These are phyloP conservation scores for Spathaspora hagerdaliae DNA, from an alignment of 805 yeast genomes.

Conservation along the genomic window DNA sequence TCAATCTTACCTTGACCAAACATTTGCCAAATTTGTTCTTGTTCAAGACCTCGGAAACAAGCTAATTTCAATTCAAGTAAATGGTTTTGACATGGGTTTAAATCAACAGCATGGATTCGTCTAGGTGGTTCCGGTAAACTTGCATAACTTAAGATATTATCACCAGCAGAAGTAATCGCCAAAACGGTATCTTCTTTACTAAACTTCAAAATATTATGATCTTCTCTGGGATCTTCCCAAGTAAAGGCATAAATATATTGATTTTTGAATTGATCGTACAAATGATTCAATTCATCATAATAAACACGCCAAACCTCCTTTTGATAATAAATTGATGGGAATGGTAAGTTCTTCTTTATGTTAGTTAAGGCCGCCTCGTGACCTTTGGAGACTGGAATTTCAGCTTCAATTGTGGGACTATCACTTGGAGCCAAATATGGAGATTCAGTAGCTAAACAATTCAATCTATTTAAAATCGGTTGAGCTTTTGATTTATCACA, in stretches of 20 bases:
- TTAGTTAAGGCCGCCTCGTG: constrained; percentile 71
- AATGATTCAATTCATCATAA: constrained; percentile 67
- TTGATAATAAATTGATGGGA: constrained; percentile 79
- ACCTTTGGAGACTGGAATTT: constrained; percentile 53
- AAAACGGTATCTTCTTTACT: constrained; percentile 64
- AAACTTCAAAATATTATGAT: constrained; percentile 60
- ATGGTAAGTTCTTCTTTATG: constrained; percentile 63
- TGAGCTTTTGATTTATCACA: constrained; percentile 38
- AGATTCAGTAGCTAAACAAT: constrained; percentile 75
- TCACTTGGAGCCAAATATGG: constrained; percentile 68
- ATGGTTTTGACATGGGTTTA: constrained; percentile 81
- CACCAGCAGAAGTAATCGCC: constrained; percentile 86
- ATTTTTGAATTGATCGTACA: constrained; percentile 66
- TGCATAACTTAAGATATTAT: constrained; percentile 73
- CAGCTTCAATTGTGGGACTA: constrained; percentile 5
- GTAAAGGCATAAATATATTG: constrained; percentile 86
- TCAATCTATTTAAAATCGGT: constrained; percentile 55
- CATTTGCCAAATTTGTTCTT: constrained; percentile 65
- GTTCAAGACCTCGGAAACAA: constrained; percentile 52
- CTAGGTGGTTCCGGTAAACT: constrained; percentile 67
- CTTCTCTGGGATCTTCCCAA: constrained; percentile 89
- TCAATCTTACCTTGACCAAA: constrained; percentile 72
- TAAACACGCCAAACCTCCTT: constrained; percentile 74
- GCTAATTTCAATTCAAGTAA: constrained; percentile 76
- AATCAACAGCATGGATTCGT: constrained; percentile 78